Evolutionary conservation across 2,329 filamentous ascomycete genomes (phyloP), one percentile per base, ranked within the genome.

Genomic region (Colletotrichum sp.): DNA sequence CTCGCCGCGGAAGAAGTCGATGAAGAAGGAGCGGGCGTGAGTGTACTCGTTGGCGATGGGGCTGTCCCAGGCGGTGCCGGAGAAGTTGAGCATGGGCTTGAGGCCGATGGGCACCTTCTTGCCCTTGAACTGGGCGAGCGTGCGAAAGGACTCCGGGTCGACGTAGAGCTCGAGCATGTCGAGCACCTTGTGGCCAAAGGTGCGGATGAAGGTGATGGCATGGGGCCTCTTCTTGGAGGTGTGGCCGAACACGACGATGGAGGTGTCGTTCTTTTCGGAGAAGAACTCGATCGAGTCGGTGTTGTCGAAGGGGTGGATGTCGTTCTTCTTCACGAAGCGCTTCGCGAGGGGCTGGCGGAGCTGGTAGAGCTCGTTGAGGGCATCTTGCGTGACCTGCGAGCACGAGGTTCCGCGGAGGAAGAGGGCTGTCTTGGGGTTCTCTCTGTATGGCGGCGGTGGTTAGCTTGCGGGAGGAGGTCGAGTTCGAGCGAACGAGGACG

Each of bases 261-360:
- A 94, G 80, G 94, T 93, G 83, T 99, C 97, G 86, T 99, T 99
- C 88, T 98, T 99, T 82, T 96, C 93, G 76, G 93, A 93, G 87
- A 99, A 96, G 87, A 99, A 99, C 85, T 98, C 95, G 77, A 98
- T 90, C 67, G 94, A 96, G 33, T 93, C 88, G 76, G 94, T 87
- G 82, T 97, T 95, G 84, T 98, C 96, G 84, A 99, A 99, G 3
- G 97, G 97, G 84, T 97, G 95, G 79, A 98, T 93, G 78, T 92
- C 89, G 85, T 99, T 99, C 88, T 98, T 98, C 90, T 98, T 99
- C 85, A 92, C 94, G 87, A 99, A 98, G 78, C 96, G 95, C 84
- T 97, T 93, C 76, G 93, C 93, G 75, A 96, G 89, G 4, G 96
- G 95, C 80, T 94, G 92, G 79, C 96, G 96, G 81, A 99, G 88